A percentile compares a stretch with the other conserved stretches of the same genome.
These are phyloP conservation scores for Linderina pennispora DNA, from an alignment of 192 early-diverging fungal species.

Conservation along the genomic window DNA sequence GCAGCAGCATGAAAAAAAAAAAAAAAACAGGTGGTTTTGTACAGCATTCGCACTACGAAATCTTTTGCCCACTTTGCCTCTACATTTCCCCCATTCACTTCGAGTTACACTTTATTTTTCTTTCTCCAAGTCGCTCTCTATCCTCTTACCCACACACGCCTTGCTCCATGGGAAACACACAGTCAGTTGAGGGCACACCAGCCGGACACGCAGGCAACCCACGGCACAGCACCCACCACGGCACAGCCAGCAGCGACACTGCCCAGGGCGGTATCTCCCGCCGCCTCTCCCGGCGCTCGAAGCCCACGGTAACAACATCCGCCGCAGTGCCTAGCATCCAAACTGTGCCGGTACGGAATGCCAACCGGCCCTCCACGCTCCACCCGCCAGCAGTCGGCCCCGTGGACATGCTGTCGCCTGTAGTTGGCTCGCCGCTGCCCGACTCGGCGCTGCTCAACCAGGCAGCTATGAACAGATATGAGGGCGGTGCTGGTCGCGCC, in stretches of 20 bases:
- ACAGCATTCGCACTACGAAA: no score
- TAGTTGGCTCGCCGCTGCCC: conserved; percentile 44
- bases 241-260: conserved; percentile 7
- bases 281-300: conserved; percentile 36
- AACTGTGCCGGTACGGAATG: not conserved
- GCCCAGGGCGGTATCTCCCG: conserved; percentile 19
- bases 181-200: conserved; percentile 22
- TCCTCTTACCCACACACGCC: no score
- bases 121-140: not conserved
- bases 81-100: no score
- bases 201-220: not conserved
- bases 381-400: conserved; percentile 27
- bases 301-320: conserved; percentile 23
- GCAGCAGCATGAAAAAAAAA: no score
- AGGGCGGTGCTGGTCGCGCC: not conserved
- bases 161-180: conserved; percentile 47
- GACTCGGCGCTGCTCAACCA: conserved; percentile 10
- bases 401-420: conserved; percentile 40
- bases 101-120: not conserved
- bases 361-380: not conserved
- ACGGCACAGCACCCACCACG: conserved; percentile 22
- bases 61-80: no score
- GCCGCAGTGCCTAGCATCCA: conserved; percentile 22
- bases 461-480: not conserved
- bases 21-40: no score